Evolutionary conservation across 176 grass and related monocot genomes (phyloP), one percentile per base, ranked within the genome.

Genomic region (Pharus latifolius): DNA sequence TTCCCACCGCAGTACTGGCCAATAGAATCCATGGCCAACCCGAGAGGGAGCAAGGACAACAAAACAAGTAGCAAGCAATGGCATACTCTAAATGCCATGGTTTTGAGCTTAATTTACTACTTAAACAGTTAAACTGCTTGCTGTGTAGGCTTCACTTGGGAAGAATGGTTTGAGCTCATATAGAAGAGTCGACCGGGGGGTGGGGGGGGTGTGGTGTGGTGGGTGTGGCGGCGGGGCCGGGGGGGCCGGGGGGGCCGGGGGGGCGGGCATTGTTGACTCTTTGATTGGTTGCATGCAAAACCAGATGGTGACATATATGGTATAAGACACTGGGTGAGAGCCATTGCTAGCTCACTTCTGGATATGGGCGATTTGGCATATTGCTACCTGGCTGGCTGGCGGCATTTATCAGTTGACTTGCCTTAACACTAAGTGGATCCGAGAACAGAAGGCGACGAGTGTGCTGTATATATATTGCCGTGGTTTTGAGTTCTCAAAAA

Each of bases 1-100:
- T 1, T 72, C 5, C 90, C 74, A 1, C 19, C 17, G 31, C 87
- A 90, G 73, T 75, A 78, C 14, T 38, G 67, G 56, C 82, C 87
- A 10, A 85, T 74, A 40, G 87, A 43, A 63, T 78, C 87, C 72
- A 29, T 60, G 37, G 42, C 61, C 78, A 63, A 64, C 32, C 53
- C 63, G 55, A 85, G 41, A 22, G 78, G 73, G 30, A 85, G 68
- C 62, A 90, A 16, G 18, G 79, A 42, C 54, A 71, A 14, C 41
- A 70, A 51, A 17, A 82, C 15, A 25, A 82, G 70, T 22, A 85
- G 55, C 40, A 84, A 9, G 11, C 60, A 51, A 56, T 75, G 55
- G 25, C 34, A 51, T 35, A 34, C 49, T 50, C 10, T 38, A 12
- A 56, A 61, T 49, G 73, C 85, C 92, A 96, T 96, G 56, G 54